Conservation (phyloP, 805 yeast genomes). For the Brettanomyces anomalus region DNA sequence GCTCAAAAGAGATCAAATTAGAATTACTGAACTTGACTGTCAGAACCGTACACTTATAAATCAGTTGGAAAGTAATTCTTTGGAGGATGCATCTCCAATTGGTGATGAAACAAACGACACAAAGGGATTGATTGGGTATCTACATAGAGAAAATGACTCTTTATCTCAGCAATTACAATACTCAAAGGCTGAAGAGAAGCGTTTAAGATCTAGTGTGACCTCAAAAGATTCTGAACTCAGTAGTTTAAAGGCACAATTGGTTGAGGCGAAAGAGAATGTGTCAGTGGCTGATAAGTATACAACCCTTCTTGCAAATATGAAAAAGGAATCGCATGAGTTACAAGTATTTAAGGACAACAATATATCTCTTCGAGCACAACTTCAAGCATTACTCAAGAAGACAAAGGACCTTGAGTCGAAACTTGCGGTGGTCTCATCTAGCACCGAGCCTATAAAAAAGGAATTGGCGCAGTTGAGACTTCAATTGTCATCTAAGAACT, state of each 20-base stretch:
- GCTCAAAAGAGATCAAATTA: slow-evolving; percentile 33
- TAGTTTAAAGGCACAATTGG: slow-evolving; percentile 40
- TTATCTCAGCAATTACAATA: slow-evolving; percentile 50
- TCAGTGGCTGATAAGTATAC: slow-evolving; percentile 15
- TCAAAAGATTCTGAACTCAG: slow-evolving; percentile 41
- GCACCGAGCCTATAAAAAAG: slow-evolving; percentile 9
- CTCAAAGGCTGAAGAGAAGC: slow-evolving; percentile 43
- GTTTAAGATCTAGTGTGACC: slow-evolving; percentile 42
- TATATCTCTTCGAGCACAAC: slow-evolving; percentile 17
- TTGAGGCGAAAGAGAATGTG: slow-evolving; percentile 20
- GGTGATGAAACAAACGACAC: slow-evolving; percentile 21
- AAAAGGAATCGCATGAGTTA: slow-evolving; percentile 19
- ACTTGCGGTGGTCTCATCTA: slow-evolving; percentile 2
- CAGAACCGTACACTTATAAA: slow-evolving; percentile 63
- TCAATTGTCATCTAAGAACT: slow-evolving; percentile 37
- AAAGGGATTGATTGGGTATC: slow-evolving; percentile 47
- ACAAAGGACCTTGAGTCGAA: slow-evolving; percentile 12
- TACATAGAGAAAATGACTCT: slow-evolving; percentile 71
- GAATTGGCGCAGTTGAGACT: slow-evolving; percentile 11
- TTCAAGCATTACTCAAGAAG: slow-evolving; percentile 7
- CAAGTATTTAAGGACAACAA: slow-evolving; percentile 23
- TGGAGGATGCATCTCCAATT: slow-evolving; percentile 8
- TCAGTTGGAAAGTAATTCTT: slow-evolving; percentile 41
- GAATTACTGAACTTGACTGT: slow-evolving; percentile 47
- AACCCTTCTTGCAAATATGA: slow-evolving; percentile 16